Percentiles rank a stretch among this genome's conserved stretches.
Conservation (phyloP, 2,329 filamentous ascomycete genomes). For the Blastomyces parvus region DNA sequence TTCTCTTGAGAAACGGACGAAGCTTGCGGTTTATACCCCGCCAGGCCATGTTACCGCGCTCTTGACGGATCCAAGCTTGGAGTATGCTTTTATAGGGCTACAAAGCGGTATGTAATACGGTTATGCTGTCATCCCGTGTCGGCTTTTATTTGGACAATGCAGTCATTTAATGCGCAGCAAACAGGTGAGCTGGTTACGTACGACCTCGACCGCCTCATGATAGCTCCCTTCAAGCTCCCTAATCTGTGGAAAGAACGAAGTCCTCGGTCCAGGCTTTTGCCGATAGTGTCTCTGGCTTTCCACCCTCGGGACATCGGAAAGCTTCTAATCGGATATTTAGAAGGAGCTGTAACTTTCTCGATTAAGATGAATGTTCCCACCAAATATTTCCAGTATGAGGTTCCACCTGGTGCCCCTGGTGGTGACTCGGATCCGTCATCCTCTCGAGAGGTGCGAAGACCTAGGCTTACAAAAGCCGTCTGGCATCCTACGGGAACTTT, state of each 20-base stretch:
- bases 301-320: conserved; percentile 90
- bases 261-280: conserved; percentile 53
- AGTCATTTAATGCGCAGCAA: background rate
- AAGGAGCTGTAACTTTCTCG: conserved; percentile 82
- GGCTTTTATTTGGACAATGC: background rate
- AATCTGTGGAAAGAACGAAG: conserved; percentile 76
- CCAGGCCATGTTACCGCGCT: conserved; percentile 66
- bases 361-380: conserved; percentile 81
- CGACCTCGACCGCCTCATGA: conserved; percentile 71
- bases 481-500: conserved; percentile 97
- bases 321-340: conserved; percentile 78
- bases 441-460: conserved; percentile 55
- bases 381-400: conserved; percentile 72
- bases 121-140: background rate
- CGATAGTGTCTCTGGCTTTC: conserved; percentile 68
- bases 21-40: conserved; percentile 61
- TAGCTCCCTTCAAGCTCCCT: conserved; percentile 70
- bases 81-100: conserved; percentile 82
- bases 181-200: conserved; percentile 77
- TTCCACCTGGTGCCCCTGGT: conserved; percentile 76
- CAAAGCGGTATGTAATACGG: conserved; percentile 48
- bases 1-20: conserved; percentile 61
- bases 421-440: conserved; percentile 56
- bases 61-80: conserved; percentile 77
- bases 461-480: conserved; percentile 68